Evolutionary conservation across 306 rosid genomes (phyloP).

Genomic region (Gastrolobium villosum): DNA sequence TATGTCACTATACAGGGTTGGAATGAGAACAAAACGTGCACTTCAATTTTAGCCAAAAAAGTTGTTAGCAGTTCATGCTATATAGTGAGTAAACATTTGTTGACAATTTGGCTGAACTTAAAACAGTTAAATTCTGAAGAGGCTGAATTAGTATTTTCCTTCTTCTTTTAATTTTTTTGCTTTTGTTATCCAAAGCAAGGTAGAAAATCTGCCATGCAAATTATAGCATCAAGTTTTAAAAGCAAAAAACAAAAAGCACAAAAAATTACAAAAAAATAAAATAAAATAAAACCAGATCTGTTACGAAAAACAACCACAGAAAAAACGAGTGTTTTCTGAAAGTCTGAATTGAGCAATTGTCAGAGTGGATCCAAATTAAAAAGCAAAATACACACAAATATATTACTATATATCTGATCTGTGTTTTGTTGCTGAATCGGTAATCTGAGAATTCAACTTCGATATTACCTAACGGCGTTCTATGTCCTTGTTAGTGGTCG

Average conservation of each 20-base stretch:
- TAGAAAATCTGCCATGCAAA: neutral
- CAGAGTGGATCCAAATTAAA: neutral
- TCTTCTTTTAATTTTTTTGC: too few relatives aligned
- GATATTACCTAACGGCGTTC: neutral
- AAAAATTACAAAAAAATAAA: neutral
- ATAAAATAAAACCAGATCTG: slow-evolving; percentile 1
- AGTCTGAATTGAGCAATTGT: neutral
- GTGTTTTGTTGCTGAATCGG: neutral
- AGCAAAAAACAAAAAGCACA: neutral
- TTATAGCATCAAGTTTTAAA: neutral
- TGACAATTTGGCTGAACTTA: too few relatives aligned
- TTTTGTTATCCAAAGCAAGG: neutral
- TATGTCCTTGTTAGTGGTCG: neutral
- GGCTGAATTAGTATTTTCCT: too few relatives aligned
- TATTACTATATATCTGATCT: neutral
- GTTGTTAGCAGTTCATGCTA: too few relatives aligned
- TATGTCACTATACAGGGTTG: too few relatives aligned
- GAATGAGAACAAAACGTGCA: too few relatives aligned
- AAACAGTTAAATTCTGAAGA: too few relatives aligned
- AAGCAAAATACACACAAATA: neutral
- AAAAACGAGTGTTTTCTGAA: neutral
- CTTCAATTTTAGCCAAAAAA: too few relatives aligned
- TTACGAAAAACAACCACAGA: neutral
- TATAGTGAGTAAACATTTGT: too few relatives aligned
- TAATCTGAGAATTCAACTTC: neutral